phyloP scores from a whole-genome alignment of 2,329 filamentous ascomycete genomes.

The Ophiocordyceps camponoti-floridani region DNA sequence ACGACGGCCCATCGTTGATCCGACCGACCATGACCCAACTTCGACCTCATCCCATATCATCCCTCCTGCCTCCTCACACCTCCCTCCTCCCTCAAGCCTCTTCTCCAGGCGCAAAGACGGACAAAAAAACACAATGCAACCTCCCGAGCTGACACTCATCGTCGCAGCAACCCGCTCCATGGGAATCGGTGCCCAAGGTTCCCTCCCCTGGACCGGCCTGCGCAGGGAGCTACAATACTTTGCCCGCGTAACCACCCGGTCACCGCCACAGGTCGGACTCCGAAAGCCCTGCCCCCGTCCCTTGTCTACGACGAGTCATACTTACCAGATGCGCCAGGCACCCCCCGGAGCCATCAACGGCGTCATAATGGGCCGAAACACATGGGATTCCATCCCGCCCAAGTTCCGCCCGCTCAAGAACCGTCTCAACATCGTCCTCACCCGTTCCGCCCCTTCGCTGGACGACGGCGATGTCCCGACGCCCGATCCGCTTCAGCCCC shows the following conservation, averaged over 20 bases:
- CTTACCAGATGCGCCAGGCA: slow-evolving; percentile 6
- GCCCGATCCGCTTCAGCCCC: slow-evolving; percentile 18
- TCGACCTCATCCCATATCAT: too few species aligned
- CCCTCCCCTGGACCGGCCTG: slow-evolving; percentile 76
- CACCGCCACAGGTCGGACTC: slow-evolving; percentile 21
- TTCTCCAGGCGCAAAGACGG: not conserved
- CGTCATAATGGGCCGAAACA: slow-evolving; percentile 95
- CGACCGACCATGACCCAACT: not conserved
- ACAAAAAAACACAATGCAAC: slow-evolving; percentile 10
- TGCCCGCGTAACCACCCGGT: slow-evolving; percentile 65
- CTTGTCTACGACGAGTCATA: not conserved
- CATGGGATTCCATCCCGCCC: slow-evolving; percentile 77
- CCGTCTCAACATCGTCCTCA: slow-evolving; percentile 69
- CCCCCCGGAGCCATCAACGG: slow-evolving; percentile 36
- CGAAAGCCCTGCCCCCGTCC: not conserved
- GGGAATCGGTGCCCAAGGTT: slow-evolving; percentile 68
- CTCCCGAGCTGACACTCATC: slow-evolving; percentile 63
- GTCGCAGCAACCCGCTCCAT: slow-evolving; percentile 82
- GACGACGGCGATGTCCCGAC: slow-evolving; percentile 2
- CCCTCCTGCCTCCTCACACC: too few species aligned
- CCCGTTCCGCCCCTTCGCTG: slow-evolving; percentile 24
- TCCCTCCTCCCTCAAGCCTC: not conserved
- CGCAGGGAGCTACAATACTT: slow-evolving; percentile 93
- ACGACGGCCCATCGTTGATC: not conserved
- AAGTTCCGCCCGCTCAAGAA: slow-evolving; percentile 64